These are phyloP conservation scores for Ceratocystis harringtonii DNA, from an alignment of 2,329 filamentous ascomycete genomes.

Conservation along the genomic window DNA sequence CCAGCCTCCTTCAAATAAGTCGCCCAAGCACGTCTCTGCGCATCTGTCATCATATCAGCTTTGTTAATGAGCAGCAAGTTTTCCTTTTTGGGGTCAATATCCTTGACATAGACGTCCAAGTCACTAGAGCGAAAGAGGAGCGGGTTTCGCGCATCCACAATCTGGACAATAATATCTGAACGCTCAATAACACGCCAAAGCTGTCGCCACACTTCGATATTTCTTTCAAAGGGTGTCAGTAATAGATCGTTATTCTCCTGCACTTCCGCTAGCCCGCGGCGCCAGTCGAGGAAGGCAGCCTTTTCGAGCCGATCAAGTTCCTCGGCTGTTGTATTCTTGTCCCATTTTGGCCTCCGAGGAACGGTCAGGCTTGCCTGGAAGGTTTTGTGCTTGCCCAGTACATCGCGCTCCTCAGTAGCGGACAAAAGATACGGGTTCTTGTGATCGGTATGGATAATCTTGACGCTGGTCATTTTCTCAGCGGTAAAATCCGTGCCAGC, in stretches of 20 bases:
- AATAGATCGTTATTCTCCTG: slow-evolving; percentile 88
- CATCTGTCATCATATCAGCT: slow-evolving; percentile 92
- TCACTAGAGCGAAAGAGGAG: slow-evolving; percentile 89
- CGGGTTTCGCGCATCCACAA: slow-evolving; percentile 92
- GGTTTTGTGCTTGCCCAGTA: slow-evolving; percentile 66
- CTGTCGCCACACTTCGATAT: slow-evolving; percentile 95
- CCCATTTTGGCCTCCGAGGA: slow-evolving; percentile 78
- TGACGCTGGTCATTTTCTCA: slow-evolving; percentile 97
- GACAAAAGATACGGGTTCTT: slow-evolving; percentile 89
- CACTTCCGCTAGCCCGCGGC: slow-evolving; percentile 76
- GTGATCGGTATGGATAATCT: slow-evolving; percentile 94
- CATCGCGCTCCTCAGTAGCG: slow-evolving; percentile 62
- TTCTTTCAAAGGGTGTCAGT: slow-evolving; percentile 96
- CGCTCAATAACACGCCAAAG: slow-evolving; percentile 96
- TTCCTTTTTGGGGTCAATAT: slow-evolving; percentile 73
- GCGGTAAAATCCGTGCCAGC: slow-evolving; percentile 98
- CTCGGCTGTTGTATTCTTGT: slow-evolving; percentile 65
- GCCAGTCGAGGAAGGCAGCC: slow-evolving; percentile 72
- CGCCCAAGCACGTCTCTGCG: slow-evolving; percentile 73
- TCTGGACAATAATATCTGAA: slow-evolving; percentile 90
- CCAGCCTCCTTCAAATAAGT: slow-evolving; percentile 65
- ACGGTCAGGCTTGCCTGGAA: slow-evolving; percentile 73
- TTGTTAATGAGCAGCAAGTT: slow-evolving; percentile 95
- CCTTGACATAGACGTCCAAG: slow-evolving; percentile 85
- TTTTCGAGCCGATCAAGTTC: slow-evolving; percentile 69